These are phyloP conservation scores for Starmerella roubikii DNA, from an alignment of 805 yeast species.

Conservation along the genomic window DNA sequence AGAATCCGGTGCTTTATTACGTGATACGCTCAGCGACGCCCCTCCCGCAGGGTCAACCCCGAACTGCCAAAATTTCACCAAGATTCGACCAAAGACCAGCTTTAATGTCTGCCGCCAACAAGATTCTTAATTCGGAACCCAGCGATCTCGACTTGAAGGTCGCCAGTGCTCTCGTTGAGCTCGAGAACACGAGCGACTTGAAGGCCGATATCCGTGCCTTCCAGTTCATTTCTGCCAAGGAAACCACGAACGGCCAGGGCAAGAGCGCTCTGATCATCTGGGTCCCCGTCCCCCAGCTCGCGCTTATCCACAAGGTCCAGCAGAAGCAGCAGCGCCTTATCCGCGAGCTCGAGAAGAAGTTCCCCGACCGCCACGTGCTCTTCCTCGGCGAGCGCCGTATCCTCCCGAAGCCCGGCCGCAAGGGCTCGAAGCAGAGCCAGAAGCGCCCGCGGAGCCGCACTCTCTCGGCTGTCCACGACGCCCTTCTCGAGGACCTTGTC, in stretches of 20 bases:
- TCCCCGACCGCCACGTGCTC: constrained; percentile 99
- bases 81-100: constrained; percentile 11
- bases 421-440: constrained; percentile 73
- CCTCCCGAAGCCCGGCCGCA: constrained; percentile 96
- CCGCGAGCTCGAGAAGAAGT: constrained; percentile 99
- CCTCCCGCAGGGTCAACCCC: too few relatives aligned
- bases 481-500: constrained; percentile 95
- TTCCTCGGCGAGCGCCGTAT: constrained; percentile 99
- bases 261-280: constrained; percentile 96
- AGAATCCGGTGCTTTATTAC: not conserved
- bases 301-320: constrained; percentile 92
- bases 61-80: constrained; percentile 11
- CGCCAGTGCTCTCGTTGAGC: constrained; percentile 95
- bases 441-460: constrained; percentile 99
- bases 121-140: constrained; percentile 90
- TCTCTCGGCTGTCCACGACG: constrained; percentile 96
- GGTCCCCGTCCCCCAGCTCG: constrained; percentile 91
- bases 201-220: constrained; percentile 97
- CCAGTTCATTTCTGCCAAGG: constrained; percentile 97
- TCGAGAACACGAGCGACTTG: constrained; percentile 85
- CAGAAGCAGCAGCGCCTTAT: constrained; percentile 84
- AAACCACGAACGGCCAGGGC: constrained; percentile 95
- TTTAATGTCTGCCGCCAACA: constrained; percentile 94
- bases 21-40: too few relatives aligned
- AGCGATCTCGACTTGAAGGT: constrained; percentile 98